These are phyloP conservation scores for Wickerhamomyces sp. DNA, from an alignment of 1,139 yeast species.

Conservation along the genomic window DNA sequence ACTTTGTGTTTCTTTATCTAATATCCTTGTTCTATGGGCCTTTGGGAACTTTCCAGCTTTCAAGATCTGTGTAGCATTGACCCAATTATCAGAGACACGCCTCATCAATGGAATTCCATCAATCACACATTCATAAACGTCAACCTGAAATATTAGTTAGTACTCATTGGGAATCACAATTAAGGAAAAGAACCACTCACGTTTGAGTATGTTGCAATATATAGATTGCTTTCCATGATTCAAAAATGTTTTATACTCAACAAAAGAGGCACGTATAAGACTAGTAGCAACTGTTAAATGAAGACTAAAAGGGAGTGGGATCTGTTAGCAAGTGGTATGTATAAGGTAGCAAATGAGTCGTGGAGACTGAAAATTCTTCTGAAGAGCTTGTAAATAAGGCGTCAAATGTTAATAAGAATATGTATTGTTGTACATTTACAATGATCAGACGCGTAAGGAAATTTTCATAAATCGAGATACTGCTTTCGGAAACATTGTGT, in stretches of 20 bases:
- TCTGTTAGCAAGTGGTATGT: too few species aligned
- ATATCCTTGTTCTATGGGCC: conserved; percentile 85
- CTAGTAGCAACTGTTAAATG: too few species aligned
- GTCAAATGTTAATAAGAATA: too few species aligned
- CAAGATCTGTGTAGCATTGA: conserved; percentile 92
- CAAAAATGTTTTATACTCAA: neutral
- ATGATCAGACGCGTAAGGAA: too few species aligned
- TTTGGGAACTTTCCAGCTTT: conserved; percentile 94
- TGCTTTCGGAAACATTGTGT: too few species aligned
- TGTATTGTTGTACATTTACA: too few species aligned
- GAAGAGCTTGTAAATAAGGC: too few species aligned
- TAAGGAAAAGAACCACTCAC: conserved; percentile 13
- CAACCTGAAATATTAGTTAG: conserved; percentile 25
- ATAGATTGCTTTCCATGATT: conserved; percentile 7
- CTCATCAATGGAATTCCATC: conserved; percentile 66
- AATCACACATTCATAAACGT: conserved; percentile 57
- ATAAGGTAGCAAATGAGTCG: too few species aligned
- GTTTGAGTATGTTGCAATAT: conserved; percentile 24
- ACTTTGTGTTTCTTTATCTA: conserved; percentile 85
- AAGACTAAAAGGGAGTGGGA: too few species aligned
- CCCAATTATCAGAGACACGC: conserved; percentile 73
- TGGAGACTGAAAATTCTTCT: too few species aligned
- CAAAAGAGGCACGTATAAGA: neutral
- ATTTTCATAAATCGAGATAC: too few species aligned
- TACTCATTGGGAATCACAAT: neutral